These are phyloP conservation scores for Parasarocladium wereldwijsianum DNA, from an alignment of 2,329 filamentous ascomycete genomes.

Conservation along the genomic window DNA sequence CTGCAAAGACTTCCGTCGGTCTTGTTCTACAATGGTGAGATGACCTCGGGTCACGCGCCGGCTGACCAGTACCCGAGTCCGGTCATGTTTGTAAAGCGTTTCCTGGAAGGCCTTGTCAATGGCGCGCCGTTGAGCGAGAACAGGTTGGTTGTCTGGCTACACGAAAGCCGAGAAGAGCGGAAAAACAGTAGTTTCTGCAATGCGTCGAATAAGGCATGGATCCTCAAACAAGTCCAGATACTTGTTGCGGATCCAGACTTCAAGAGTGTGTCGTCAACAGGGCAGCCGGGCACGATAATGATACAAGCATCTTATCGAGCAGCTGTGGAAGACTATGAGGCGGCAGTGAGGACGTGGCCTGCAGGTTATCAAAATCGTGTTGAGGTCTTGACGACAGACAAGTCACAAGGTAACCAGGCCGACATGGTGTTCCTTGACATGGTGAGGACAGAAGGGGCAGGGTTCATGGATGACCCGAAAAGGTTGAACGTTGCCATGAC, in stretches of 20 bases:
- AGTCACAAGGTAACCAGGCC: constrained; percentile 30
- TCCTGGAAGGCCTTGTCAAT: constrained; percentile 16
- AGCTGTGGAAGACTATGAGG: constrained; percentile 19
- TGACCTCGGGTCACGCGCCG: constrained; percentile 18
- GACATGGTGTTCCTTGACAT: constrained; percentile 33
- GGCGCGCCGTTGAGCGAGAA: constrained; percentile 19
- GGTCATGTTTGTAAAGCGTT: too few relatives aligned
- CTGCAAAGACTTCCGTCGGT: constrained; percentile 25
- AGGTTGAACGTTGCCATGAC: constrained; percentile 31
- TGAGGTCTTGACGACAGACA: constrained; percentile 27
- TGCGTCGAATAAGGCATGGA: constrained; percentile 20
- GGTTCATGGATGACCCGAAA: constrained; percentile 27
- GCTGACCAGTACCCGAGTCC: constrained; percentile 14
- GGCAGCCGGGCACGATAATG: constrained; percentile 21
- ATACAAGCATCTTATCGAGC: constrained; percentile 28
- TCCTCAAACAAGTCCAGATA: constrained; percentile 16
- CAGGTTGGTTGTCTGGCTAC: constrained; percentile 19
- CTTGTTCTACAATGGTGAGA: constrained; percentile 24
- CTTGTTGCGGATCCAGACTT: constrained; percentile 19
- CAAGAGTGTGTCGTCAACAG: constrained; percentile 11
- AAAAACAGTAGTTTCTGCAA: constrained; percentile 23
- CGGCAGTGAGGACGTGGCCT: constrained; percentile 14
- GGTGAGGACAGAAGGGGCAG: constrained; percentile 22
- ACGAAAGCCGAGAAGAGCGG: constrained; percentile 12
- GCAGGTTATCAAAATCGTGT: constrained; percentile 16